These are phyloP conservation scores for Nicotiana undulata DNA, from an alignment of 257 asterid genomes.

Conservation along the genomic window DNA sequence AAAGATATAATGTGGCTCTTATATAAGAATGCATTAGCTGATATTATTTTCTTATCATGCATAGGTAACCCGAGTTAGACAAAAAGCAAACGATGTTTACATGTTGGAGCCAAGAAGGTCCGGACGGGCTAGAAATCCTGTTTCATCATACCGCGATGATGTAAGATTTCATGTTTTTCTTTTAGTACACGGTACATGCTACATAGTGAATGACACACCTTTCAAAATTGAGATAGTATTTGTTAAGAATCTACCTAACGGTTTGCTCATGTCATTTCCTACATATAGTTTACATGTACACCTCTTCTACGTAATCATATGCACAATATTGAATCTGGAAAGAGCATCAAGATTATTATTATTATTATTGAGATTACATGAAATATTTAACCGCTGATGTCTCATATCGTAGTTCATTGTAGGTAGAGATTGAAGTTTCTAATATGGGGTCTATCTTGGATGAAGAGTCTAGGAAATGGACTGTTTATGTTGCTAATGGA, in stretches of 20 bases:
- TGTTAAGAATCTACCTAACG: not conserved
- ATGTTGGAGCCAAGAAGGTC: conserved; percentile 80
- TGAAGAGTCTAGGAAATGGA: not conserved
- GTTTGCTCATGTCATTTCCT: not conserved
- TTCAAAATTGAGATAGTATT: not conserved
- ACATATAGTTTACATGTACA: not conserved
- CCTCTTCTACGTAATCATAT: not conserved
- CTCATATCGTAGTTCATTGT: too few species aligned
- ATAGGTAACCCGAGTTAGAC: conserved; percentile 30
- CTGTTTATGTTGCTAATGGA: not conserved
- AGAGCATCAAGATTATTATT: not conserved
- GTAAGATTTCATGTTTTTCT: conserved; percentile 30
- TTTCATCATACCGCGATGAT: conserved; percentile 62
- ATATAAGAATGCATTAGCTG: not conserved
- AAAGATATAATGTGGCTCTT: not conserved
- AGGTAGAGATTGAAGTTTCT: not conserved
- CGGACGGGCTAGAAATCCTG: conserved; percentile 59
- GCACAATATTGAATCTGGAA: not conserved
- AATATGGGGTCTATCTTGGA: not conserved
- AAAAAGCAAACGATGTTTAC: conserved; percentile 20
- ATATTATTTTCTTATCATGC: conserved; percentile 4
- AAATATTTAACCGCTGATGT: too few species aligned
- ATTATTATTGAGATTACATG: not conserved
- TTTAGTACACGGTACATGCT: not conserved
- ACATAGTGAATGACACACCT: not conserved